A percentile compares a stretch with the other conserved stretches of the same genome.
Evolutionary conservation across 2,329 filamentous ascomycete species (phyloP).

Genomic region (Karstenula rhodostoma): DNA sequence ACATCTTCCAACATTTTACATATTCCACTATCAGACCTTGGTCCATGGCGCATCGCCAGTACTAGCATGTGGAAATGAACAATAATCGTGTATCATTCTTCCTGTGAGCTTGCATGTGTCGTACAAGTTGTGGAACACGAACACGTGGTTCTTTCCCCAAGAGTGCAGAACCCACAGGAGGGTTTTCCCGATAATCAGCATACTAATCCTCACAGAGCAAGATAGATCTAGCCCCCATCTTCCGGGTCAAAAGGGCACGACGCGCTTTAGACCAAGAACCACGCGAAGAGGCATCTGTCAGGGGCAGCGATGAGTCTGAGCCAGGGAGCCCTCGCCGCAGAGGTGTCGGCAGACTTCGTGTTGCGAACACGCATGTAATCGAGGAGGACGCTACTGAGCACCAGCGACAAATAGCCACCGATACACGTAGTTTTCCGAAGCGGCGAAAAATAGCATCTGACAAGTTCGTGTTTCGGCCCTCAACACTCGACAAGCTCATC

Average conservation of each 20-base stretch:
- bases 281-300: slow-evolving; percentile 10
- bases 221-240: neutral
- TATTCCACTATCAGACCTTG: too few relatives aligned
- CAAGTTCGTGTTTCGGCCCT: slow-evolving; percentile 56
- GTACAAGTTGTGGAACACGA: neutral
- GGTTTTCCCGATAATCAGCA: neutral
- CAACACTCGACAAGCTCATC: slow-evolving; percentile 59
- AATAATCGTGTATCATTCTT: neutral
- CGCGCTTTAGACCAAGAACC: neutral
- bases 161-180: neutral
- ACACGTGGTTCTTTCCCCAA: neutral
- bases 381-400: slow-evolving; percentile 42
- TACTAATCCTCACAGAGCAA: slow-evolving; percentile 5
- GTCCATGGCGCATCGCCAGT: neutral
- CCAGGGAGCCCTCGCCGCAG: slow-evolving; percentile 27
- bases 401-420: slow-evolving; percentile 44
- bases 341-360: slow-evolving; percentile 38
- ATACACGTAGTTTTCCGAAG: slow-evolving; percentile 43
- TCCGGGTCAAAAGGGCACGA: neutral
- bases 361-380: slow-evolving; percentile 35
- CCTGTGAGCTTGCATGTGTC: neutral
- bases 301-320: slow-evolving; percentile 2
- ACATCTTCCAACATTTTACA: neutral
- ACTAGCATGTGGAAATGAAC: neutral
- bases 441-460: slow-evolving; percentile 42